Conservation (phyloP, 805 yeast genomes). For the Candida pseudoglaebosa region DNA sequence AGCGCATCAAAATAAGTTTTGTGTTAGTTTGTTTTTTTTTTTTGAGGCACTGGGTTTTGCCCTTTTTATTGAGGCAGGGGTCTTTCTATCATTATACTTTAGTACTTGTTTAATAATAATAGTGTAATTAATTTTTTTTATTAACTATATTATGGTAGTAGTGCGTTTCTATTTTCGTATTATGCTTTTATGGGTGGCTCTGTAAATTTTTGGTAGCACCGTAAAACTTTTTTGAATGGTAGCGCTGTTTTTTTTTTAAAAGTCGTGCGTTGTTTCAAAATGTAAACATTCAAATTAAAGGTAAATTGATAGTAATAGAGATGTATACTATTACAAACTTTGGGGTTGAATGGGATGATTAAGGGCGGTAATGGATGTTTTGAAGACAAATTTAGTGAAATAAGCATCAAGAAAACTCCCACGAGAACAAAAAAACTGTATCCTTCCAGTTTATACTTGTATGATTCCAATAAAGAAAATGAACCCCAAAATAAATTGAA, state of each 20-base stretch:
- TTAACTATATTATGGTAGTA: too few species aligned
- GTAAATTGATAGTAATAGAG: neutral
- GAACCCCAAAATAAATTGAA: neutral
- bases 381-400: conserved; percentile 29
- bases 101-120: too few species aligned
- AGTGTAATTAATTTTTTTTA: too few species aligned
- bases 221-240: too few species aligned
- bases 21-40: neutral
- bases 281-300: neutral
- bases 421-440: conserved; percentile 18
- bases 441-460: conserved; percentile 17
- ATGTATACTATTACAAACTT: too few species aligned
- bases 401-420: conserved; percentile 23
- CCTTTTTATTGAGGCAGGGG: too few species aligned
- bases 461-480: conserved; percentile 4
- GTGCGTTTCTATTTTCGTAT: too few species aligned
- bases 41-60: too few species aligned
- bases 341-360: neutral
- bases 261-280: neutral
- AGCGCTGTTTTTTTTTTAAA: too few species aligned
- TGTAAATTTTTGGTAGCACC: too few species aligned
- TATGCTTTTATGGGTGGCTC: too few species aligned
- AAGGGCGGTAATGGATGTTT: conserved; percentile 9
- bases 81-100: too few species aligned
- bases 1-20: neutral